A percentile compares a stretch with the other conserved stretches of the same genome.
These are phyloP conservation scores for Myxozyma lipomycoides DNA, from an alignment of 805 yeast genomes.

Conservation along the genomic window DNA sequence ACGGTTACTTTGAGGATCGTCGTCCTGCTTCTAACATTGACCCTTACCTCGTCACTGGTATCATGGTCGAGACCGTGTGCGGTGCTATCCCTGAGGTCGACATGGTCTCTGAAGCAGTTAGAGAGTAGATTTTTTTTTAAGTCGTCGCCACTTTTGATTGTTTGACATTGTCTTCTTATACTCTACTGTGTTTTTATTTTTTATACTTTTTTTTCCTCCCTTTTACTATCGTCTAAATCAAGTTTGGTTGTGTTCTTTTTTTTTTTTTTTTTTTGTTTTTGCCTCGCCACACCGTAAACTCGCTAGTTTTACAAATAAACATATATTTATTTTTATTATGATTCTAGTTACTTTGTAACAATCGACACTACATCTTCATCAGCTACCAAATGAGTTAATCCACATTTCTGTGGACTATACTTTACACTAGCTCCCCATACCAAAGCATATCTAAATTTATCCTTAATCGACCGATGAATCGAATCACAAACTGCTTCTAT, in stretches of 20 bases:
- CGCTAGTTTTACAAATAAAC: not conserved
- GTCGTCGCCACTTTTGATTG: not conserved
- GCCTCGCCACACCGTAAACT: not conserved
- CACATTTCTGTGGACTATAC: conserved; percentile 96
- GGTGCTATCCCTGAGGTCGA: conserved; percentile 26
- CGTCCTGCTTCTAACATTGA: conserved; percentile 99
- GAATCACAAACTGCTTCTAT: conserved; percentile 87
- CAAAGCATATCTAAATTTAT: conserved; percentile 86
- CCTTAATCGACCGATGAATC: conserved; percentile 87
- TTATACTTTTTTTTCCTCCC: not conserved
- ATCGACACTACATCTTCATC: conserved; percentile 95
- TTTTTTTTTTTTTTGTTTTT: not conserved
- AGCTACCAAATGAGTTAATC: conserved; percentile 71
- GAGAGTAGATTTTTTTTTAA: conserved; percentile 18
- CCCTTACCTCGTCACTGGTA: conserved; percentile 98
- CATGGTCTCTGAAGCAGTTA: conserved; percentile 28
- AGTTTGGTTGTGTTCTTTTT: not conserved
- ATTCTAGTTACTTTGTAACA: conserved; percentile 60
- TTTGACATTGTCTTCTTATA: not conserved
- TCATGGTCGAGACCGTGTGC: conserved; percentile 86
- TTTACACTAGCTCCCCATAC: conserved; percentile 97
- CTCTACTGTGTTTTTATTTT: not conserved
- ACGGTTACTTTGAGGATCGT: conserved; percentile 98
- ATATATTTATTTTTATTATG: not conserved
- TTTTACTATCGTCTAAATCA: not conserved